Base-by-base conservation (phyloP, 2,329 filamentous ascomycete species). In the Cadophora gregata region DNA sequence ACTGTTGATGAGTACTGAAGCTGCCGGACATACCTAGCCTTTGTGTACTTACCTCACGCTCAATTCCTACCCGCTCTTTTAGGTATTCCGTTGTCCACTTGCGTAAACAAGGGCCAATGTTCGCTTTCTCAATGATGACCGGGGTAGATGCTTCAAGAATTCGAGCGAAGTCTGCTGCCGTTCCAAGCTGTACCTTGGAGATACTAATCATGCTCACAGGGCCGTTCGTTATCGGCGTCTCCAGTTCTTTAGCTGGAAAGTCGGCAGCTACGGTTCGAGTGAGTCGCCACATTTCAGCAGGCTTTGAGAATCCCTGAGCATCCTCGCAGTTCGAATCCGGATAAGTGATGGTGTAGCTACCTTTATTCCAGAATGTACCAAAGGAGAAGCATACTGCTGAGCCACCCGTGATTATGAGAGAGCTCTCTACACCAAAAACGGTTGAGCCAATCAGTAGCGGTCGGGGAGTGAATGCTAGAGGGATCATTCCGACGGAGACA, bases 341-440 rank as follows among this genome's bases (percentile, higher is more conserved):
- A 55, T 33, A 29, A 36, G 25, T 14, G 3, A 74, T 27, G 5
- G 71, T 75, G 63, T 73, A 76, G 59, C 69, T 74, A 1, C 87
- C 87, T 36, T 83, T 82, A 60, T 93, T 94, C 92, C 92, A 96
- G 74, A 87, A 93, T 7, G 91, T 92, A 1, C 93, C 93, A 84
- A 97, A 97, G 0, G 92, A 93, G 80, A 97, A 97, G 77, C 93
- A 97, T 9, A 93, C 92, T 19, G 91, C 93, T 45, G 93, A 94
- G 19, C 94, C 94, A 1, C 93, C 93, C 58, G 91, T 78, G 8
- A 96, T 80, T 10, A 92, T 74, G 3, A 93, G 73, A 33, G 82
- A 79, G 50, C 80, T 73, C 31, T 80, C 79, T 0, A 84, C 79
- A 31, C 80, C 75, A 16, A 85, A 78, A 8, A 85, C 81, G 4